Base-by-base conservation (phyloP, 2,329 filamentous ascomycete species). In the Colletotrichum sp. region DNA sequence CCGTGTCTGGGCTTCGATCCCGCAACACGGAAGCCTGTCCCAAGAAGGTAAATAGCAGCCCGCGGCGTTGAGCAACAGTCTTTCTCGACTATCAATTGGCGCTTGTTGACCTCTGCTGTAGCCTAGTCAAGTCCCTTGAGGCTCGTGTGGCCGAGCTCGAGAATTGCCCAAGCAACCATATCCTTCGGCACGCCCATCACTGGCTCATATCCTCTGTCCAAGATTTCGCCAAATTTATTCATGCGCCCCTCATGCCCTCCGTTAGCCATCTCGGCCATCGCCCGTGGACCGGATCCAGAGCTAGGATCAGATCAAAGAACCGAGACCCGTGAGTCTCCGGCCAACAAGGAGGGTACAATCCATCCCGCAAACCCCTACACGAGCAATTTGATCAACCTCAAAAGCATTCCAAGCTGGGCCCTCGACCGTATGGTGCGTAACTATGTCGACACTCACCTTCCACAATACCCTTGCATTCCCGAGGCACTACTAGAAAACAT, bases 81-180 rank as follows among this genome's bases (percentile, higher is more conserved):
- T 16, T 18, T 43, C 36, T 18, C 16, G 2, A 39, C 0, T 1
- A 0, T 43, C 36, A 9, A 43, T 43, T 0, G 1, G 16, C 36
- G 36, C 36, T 18, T 43, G 16, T 18, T 43, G 16, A 43, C 36
- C 36, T 43, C 36, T 43, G 16, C 36, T 43, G 2, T 18, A 43
- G 36, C 36, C 36, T 43, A 10, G 36, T 43, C 16, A 43, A 43
- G 36, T 43, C 36, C 2, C 36, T 43, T 43, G 36, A 43, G 36
- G 36, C 36, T 18, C 36, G 16, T 6, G 36, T 43, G 4, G 36
- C 16, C 36, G 36, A 43, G 5, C 36, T 43, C 4, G 36, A 43
- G 36, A 18, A 18, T 43, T 8, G 36, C 36, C 1, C 36, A 43
- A 43, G 36, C 36, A 9, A 43, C 36, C 16, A 43, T 43, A 43